Percentiles rank a stretch among this genome's conserved stretches.
Conservation (phyloP, 768 basidiomycete species). For the Melanogaster broomeanus region DNA sequence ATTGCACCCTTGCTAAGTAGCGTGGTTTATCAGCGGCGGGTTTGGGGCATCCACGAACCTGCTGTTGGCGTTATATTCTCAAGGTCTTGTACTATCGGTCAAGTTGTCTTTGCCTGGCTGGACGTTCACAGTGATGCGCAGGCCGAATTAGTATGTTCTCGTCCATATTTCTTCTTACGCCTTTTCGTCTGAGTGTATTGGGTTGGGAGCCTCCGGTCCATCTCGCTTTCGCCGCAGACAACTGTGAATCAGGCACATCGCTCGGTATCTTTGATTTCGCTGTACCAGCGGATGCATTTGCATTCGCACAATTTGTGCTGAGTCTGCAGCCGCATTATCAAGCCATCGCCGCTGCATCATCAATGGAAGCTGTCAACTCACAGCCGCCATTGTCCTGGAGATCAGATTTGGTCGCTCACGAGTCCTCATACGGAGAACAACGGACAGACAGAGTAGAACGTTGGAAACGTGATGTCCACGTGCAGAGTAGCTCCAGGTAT, state of each 20-base stretch:
- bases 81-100: neutral
- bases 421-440: neutral
- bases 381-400: neutral
- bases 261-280: neutral
- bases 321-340: neutral
- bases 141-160: too few relatives aligned
- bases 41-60: slow-evolving; percentile 3
- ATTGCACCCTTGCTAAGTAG: neutral
- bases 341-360: neutral
- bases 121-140: too few relatives aligned
- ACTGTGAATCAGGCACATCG: neutral
- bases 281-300: neutral
- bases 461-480: neutral
- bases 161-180: too few relatives aligned
- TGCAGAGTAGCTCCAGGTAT: too few relatives aligned
- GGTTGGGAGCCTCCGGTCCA: neutral
- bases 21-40: slow-evolving; percentile 1
- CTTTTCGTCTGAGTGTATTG: neutral
- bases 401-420: neutral
- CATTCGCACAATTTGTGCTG: neutral
- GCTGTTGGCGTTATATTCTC: neutral
- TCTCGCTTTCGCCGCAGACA: neutral
- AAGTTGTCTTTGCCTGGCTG: neutral
- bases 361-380: too few relatives aligned
- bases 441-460: neutral